Conservation (phyloP, 2,329 filamentous ascomycete species). For the Calycina herbarum region DNA sequence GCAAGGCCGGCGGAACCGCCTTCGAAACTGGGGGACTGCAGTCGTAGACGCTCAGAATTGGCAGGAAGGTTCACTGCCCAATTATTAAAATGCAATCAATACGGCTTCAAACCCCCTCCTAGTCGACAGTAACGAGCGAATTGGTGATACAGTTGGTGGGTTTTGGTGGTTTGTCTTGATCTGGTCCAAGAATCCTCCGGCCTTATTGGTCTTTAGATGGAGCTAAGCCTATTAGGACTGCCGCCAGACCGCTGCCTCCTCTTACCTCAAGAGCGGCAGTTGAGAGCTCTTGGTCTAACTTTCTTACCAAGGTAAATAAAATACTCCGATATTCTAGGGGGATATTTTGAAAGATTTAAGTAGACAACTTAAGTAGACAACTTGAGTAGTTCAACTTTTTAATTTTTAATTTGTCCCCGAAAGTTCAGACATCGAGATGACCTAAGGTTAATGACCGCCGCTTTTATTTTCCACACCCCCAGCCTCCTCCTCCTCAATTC, state of each 20-base stretch:
- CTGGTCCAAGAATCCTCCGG: constrained; percentile 1
- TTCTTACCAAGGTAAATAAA: neutral
- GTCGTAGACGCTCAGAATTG: constrained; percentile 9
- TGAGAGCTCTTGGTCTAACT: neutral
- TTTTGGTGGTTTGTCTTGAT: constrained; percentile 1
- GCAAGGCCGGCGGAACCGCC: constrained; percentile 29
- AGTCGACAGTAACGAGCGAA: constrained; percentile 7
- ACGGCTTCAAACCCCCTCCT: neutral
- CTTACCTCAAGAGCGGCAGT: too few species aligned
- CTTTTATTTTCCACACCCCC: too few species aligned
- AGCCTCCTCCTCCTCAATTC: too few species aligned
- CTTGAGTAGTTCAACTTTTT: neutral
- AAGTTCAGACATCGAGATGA: neutral
- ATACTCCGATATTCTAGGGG: neutral
- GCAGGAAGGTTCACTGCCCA: neutral
- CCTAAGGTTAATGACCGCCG: too few species aligned
- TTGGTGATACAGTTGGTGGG: constrained; percentile 12
- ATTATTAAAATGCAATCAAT: neutral
- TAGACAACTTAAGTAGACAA: neutral
- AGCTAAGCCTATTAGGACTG: neutral
- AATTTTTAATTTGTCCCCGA: neutral
- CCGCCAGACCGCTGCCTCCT: too few species aligned
- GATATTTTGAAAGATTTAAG: neutral
- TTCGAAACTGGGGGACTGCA: constrained; percentile 6
- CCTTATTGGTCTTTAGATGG: neutral